phyloP scores from a whole-genome alignment of 169 alveolate genomes.

The Eimeria necatrix region DNA sequence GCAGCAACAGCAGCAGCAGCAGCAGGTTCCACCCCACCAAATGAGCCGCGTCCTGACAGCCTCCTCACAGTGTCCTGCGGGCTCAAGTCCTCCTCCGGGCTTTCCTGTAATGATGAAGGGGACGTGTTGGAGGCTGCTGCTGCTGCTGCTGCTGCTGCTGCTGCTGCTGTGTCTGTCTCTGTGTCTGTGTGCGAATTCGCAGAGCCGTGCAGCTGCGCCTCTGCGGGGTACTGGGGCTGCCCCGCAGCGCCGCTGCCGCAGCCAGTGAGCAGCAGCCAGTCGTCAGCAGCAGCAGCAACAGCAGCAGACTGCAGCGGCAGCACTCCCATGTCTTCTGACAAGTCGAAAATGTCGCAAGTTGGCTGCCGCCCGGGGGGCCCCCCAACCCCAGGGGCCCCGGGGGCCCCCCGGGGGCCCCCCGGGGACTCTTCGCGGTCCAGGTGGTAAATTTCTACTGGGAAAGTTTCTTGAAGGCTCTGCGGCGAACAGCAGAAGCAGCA shows the following conservation, averaged over 20 bases:
- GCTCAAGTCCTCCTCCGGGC: neutral
- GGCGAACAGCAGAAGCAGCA: slow-evolving; percentile 3
- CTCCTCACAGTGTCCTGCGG: neutral
- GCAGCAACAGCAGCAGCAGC: slow-evolving; percentile 33
- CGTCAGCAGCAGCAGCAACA: slow-evolving; percentile 5
- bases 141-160: slow-evolving; percentile 4
- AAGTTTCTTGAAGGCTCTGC: neutral
- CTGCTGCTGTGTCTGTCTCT: neutral
- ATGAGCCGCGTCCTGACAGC: neutral
- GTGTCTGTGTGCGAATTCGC: neutral
- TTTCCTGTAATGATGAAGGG: too few species aligned
- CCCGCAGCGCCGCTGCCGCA: neutral
- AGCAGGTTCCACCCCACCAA: neutral
- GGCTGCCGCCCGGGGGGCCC: neutral
- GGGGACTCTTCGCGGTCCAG: neutral
- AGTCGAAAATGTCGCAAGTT: slow-evolving; percentile 9
- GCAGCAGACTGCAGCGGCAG: slow-evolving; percentile 47
- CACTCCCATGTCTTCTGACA: neutral
- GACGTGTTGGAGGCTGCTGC: neutral
- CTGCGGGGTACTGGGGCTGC: neutral
- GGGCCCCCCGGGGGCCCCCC: neutral
- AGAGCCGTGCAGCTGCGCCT: neutral
- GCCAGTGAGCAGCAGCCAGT: slow-evolving; percentile 48
- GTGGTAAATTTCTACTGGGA: neutral
- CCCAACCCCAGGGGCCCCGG: neutral